A percentile compares a stretch with the other conserved stretches of the same genome.
phyloP scores from a whole-genome alignment of 2,329 filamentous ascomycete genomes.

The Orbilia ellipsospora region DNA sequence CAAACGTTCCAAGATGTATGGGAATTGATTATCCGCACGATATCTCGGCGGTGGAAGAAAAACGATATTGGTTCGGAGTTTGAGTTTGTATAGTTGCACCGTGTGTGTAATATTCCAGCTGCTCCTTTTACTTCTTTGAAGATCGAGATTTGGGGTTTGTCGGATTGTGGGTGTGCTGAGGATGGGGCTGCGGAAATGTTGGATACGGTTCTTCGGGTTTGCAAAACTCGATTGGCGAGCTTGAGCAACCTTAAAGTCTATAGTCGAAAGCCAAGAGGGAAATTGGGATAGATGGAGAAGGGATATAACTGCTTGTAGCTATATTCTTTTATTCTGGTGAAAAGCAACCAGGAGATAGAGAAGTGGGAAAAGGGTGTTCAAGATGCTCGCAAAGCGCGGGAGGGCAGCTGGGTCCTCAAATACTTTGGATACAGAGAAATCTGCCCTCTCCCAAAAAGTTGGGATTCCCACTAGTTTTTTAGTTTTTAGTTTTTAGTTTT shows the following conservation, averaged over 20 bases:
- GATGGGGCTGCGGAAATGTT: constrained; percentile 31
- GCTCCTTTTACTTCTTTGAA: not conserved
- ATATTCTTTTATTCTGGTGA: constrained; percentile 32
- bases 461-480: constrained; percentile 30
- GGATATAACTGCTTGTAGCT: constrained; percentile 25
- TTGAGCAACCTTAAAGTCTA: constrained; percentile 34
- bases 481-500: no score
- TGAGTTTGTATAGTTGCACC: no score
- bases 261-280: constrained; percentile 23
- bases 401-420: constrained; percentile 51
- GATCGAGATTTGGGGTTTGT: constrained; percentile 2
- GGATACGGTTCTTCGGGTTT: constrained; percentile 15
- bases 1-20: constrained; percentile 43
- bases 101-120: no score
- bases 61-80: no score
- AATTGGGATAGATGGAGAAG: constrained; percentile 18
- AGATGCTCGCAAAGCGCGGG: constrained; percentile 55
- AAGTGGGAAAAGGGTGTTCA: constrained; percentile 41
- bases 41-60: not conserved
- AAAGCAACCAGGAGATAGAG: constrained; percentile 31
- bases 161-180: constrained; percentile 25
- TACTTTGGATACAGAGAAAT: constrained; percentile 49
- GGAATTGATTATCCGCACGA: constrained; percentile 24
- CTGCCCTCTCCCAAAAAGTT: constrained; percentile 36
- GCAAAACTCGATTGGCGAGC: constrained; percentile 32